These are phyloP conservation scores for Paradendryphiella salina DNA, from an alignment of 2,329 filamentous ascomycete genomes.

Conservation along the genomic window DNA sequence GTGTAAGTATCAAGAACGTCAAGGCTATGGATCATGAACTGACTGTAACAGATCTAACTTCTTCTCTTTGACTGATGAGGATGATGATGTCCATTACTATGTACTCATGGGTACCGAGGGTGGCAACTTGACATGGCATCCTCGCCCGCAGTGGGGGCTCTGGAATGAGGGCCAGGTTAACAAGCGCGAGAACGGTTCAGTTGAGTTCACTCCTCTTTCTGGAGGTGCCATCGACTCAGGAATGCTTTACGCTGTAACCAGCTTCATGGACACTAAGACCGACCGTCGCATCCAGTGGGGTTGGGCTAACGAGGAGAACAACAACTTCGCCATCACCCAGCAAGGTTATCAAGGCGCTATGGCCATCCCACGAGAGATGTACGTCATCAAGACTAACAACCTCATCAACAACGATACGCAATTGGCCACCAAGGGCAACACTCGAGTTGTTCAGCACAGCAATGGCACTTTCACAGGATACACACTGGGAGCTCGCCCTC, in stretches of 20 bases:
- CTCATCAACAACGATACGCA: slow-evolving; percentile 45
- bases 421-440: slow-evolving; percentile 43
- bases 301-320: slow-evolving; percentile 53
- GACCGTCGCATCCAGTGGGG: slow-evolving; percentile 54
- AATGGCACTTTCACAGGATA: slow-evolving; percentile 50
- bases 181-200: slow-evolving; percentile 51
- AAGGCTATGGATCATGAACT: neutral
- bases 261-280: slow-evolving; percentile 55
- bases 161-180: slow-evolving; percentile 53
- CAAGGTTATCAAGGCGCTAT: slow-evolving; percentile 52
- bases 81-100: slow-evolving; percentile 52
- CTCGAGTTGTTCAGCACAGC: slow-evolving; percentile 38
- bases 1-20: slow-evolving; percentile 34
- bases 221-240: slow-evolving; percentile 53
- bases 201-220: slow-evolving; percentile 50
- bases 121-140: slow-evolving; percentile 50
- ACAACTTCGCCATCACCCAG: slow-evolving; percentile 48
- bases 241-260: slow-evolving; percentile 51
- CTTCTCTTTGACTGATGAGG: slow-evolving; percentile 51
- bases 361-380: slow-evolving; percentile 52
- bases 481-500: slow-evolving; percentile 51
- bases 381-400: slow-evolving; percentile 50
- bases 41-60: slow-evolving; percentile 46
- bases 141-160: slow-evolving; percentile 49
- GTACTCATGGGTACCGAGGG: slow-evolving; percentile 51